Conservation (phyloP, 2,329 filamentous ascomycete species). For the Mollisiaceae sp. region DNA sequence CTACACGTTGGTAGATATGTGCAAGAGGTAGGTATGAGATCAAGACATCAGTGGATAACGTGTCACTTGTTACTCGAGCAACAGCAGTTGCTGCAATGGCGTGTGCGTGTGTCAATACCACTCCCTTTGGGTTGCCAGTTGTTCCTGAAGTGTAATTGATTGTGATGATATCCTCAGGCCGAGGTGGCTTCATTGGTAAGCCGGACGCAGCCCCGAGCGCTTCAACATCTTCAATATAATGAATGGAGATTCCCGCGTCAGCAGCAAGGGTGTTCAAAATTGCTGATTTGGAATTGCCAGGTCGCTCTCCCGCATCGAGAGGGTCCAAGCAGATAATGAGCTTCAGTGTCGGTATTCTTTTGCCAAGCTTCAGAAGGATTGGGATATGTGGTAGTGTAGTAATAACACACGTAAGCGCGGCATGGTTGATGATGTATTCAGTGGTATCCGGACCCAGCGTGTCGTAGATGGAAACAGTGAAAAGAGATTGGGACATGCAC, state of each 20-base stretch:
- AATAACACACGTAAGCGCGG: constrained; percentile 74
- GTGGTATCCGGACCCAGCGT: constrained; percentile 89
- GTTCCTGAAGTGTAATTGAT: constrained; percentile 93
- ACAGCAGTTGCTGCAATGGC: constrained; percentile 75
- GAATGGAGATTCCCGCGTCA: constrained; percentile 76
- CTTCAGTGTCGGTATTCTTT: constrained; percentile 81
- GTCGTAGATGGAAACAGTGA: constrained; percentile 93
- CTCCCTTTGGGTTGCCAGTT: constrained; percentile 82
- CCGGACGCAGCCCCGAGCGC: constrained; percentile 74
- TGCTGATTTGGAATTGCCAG: constrained; percentile 78
- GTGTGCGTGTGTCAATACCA: constrained; percentile 80
- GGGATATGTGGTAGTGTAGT: constrained; percentile 83
- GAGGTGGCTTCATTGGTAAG: constrained; percentile 72
- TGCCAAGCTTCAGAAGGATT: constrained; percentile 76
- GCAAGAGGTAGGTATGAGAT: constrained; percentile 92
- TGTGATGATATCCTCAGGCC: constrained; percentile 78
- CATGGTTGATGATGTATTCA: constrained; percentile 95
- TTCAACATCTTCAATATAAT: constrained; percentile 82
- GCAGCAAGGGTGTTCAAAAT: constrained; percentile 77
- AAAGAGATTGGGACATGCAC: constrained; percentile 85
- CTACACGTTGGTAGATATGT: constrained; percentile 89
- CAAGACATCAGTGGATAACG: constrained; percentile 61
- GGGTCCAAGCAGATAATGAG: constrained; percentile 87
- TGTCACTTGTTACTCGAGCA: constrained; percentile 59
- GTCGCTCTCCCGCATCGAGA: constrained; percentile 77